phyloP scores from a whole-genome alignment of 495 filamentous ascomycete species.

The Saxispiralis lemnorum region DNA sequence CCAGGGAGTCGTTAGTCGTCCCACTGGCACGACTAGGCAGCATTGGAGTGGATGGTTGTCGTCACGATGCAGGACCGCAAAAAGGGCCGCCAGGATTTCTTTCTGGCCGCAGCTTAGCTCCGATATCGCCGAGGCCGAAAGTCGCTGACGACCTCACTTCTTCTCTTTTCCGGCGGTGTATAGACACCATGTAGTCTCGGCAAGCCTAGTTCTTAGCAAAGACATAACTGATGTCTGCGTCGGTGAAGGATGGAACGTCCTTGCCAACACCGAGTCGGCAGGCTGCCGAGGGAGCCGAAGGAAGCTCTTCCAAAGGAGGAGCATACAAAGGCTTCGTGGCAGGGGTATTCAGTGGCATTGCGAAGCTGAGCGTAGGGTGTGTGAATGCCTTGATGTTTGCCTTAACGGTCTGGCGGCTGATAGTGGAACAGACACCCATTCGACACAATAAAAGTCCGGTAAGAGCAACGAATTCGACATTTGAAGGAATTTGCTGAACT shows the following conservation, averaged over 20 bases:
- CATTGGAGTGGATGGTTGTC: background rate
- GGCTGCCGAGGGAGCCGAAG: background rate
- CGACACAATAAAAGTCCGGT: conserved; percentile 86
- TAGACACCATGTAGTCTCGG: background rate
- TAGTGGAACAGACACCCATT: conserved; percentile 44
- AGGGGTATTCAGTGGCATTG: conserved; percentile 80
- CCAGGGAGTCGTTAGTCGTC: background rate
- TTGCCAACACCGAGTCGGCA: background rate
- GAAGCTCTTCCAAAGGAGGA: conserved; percentile 6
- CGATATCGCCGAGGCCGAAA: too few relatives aligned
- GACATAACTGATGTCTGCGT: background rate
- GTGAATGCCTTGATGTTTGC: background rate
- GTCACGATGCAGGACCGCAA: background rate
- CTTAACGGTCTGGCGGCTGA: too few relatives aligned
- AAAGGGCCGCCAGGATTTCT: background rate
- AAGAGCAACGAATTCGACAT: too few relatives aligned
- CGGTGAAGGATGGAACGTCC: conserved; percentile 8
- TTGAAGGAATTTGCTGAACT: too few relatives aligned
- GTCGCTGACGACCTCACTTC: background rate
- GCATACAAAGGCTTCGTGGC: conserved; percentile 88
- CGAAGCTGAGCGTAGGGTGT: conserved; percentile 63
- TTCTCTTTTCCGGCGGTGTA: background rate
- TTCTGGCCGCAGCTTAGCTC: too few relatives aligned
- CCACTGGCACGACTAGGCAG: background rate
- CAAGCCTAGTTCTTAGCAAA: background rate